phyloP scores from a whole-genome alignment of 768 basidiomycete genomes.

The Termitomyces sp. region DNA sequence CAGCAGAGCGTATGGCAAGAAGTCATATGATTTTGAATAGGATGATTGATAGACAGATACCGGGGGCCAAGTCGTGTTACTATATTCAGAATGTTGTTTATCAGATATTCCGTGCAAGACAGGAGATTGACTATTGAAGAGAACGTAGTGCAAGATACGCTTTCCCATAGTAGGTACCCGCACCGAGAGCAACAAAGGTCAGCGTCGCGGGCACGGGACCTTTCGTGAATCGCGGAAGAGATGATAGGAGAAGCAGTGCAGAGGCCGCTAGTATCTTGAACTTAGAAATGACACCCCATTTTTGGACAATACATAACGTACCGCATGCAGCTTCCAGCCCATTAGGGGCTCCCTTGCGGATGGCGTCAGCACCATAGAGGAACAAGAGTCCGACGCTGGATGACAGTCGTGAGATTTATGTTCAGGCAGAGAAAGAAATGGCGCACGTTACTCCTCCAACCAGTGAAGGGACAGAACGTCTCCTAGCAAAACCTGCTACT shows the following conservation, averaged over 20 bases:
- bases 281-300: not conserved
- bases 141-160: constrained; percentile 42
- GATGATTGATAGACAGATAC: not conserved
- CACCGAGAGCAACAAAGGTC: constrained; percentile 52
- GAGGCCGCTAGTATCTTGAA: constrained; percentile 56
- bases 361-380: constrained; percentile 72
- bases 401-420: not conserved
- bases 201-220: constrained; percentile 69
- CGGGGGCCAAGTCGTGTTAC: not conserved
- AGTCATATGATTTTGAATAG: not conserved
- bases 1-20: not conserved
- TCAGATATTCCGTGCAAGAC: not conserved
- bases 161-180: constrained; percentile 67
- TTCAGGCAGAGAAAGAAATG: not conserved
- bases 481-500: constrained; percentile 63
- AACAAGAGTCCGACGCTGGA: constrained; percentile 72
- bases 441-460: constrained; percentile 76
- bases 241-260: constrained; percentile 67
- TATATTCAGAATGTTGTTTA: not conserved
- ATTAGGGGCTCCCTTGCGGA: constrained; percentile 66
- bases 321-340: constrained; percentile 81
- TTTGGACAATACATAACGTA: constrained; percentile 24
- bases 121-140: constrained; percentile 20
- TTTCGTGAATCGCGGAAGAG: constrained; percentile 65
- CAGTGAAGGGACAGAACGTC: constrained; percentile 75